Percentiles rank a stretch among this genome's conserved stretches.
Conservation (phyloP, 2,329 filamentous ascomycete species). For the Fusarium penzigii region DNA sequence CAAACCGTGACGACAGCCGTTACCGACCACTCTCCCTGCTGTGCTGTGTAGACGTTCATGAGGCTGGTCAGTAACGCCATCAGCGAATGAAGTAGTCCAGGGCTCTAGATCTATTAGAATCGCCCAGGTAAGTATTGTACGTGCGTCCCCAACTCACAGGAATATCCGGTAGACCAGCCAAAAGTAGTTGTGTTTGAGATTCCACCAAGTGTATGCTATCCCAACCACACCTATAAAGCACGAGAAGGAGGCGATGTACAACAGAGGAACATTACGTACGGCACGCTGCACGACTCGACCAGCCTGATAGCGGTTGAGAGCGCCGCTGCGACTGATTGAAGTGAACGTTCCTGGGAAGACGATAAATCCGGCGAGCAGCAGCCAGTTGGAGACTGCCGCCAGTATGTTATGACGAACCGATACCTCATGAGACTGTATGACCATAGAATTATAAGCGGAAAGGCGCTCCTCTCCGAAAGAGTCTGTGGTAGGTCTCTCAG, state of each 20-base stretch:
- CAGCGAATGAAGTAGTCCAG: conserved; percentile 33
- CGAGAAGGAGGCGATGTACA: conserved; percentile 1
- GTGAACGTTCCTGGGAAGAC: conserved; percentile 10
- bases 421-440: conserved; percentile 8
- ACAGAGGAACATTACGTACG: conserved; percentile 1
- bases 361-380: conserved; percentile 11
- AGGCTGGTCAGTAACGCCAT: conserved; percentile 4
- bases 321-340: conserved; percentile 1
- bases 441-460: conserved; percentile 7
- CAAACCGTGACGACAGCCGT: conserved; percentile 8
- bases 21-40: conserved; percentile 5
- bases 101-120: conserved; percentile 35
- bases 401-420: conserved; percentile 4
- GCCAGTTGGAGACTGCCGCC: conserved; percentile 11
- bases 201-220: conserved; percentile 8
- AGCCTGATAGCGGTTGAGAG: neutral
- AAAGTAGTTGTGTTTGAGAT: conserved; percentile 7
- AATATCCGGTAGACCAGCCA: conserved; percentile 11
- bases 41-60: conserved; percentile 7
- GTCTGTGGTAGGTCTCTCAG: neutral
- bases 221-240: neutral
- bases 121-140: neutral
- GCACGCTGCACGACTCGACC: neutral
- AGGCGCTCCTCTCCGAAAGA: neutral
- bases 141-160: neutral